Percentiles rank a stretch among this genome's conserved stretches.
Evolutionary conservation across 2,329 filamentous ascomycete species (phyloP).

Genomic region (Escovopsis sp.): DNA sequence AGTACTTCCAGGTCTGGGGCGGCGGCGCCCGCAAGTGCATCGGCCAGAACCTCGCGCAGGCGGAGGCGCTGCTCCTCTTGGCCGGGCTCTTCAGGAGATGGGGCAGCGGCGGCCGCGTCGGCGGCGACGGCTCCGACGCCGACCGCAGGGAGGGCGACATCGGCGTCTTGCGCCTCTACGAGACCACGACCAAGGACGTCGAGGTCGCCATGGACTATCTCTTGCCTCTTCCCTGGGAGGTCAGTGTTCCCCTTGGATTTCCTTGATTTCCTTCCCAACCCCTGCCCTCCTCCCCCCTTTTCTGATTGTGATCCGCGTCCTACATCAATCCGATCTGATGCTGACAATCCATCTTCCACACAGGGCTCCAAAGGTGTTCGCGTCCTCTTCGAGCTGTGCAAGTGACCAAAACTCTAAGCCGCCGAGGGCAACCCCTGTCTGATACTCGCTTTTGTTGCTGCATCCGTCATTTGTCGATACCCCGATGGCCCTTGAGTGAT

Average conservation of each 20-base stretch:
- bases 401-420: no score
- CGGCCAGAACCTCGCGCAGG: conserved; percentile 22
- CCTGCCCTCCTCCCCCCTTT: no score
- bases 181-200: conserved; percentile 19
- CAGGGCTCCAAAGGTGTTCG: conserved; percentile 19
- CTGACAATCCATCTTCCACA: conserved; percentile 4
- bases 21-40: conserved; percentile 21
- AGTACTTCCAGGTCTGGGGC: conserved; percentile 19
- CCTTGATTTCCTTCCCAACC: no score
- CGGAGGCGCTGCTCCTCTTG: conserved; percentile 22
- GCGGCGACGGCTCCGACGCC: conserved; percentile 13
- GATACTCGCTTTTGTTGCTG: no score
- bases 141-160: conserved; percentile 18
- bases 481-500: no score
- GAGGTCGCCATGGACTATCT: conserved; percentile 24
- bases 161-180: conserved; percentile 19
- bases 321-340: no score
- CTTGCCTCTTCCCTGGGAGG: conserved; percentile 23
- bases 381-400: conserved; percentile 15
- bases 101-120: conserved; percentile 18
- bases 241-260: conserved; percentile 1
- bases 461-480: no score
- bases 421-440: no score
- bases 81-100: conserved; percentile 23
- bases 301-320: no score